Base-by-base conservation (phyloP, 2,329 filamentous ascomycete genomes). In the Ceratocystis huliohia region DNA sequence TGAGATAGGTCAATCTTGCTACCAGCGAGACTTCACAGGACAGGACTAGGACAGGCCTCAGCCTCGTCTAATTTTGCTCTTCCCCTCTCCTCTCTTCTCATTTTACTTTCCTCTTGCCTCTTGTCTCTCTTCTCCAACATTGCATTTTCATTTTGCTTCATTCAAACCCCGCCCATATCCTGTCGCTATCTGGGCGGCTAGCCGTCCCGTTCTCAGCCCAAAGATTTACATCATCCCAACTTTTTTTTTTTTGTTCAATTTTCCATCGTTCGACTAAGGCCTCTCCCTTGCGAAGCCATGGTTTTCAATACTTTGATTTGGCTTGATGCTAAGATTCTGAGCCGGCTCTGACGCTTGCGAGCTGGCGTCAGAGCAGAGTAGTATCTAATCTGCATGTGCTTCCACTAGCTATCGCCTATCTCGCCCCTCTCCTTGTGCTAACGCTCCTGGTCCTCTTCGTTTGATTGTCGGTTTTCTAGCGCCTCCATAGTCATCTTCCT, bases 401-500 rank as follows among this genome's bases (percentile, higher is more conserved):
- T 13, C 37, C 5, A 7, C 56, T 33, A 59, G 30, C 5, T 37
- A 37, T 33, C 25, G 30, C 56, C 25, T 33, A 33, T 59, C 30
- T 57, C 3, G n/a, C 13, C 17, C 5, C 53, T 57, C 28, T 8
- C 56, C 13, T 59, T 28, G n/a, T 59, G 56, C 56, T 37, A 59
- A 59, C 7, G 17, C 56, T 20, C 56, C 30, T 59, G 13, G 56
- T 20, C 25, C 22, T 22, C n/a, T 33, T 37, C 56, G 25, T 59
- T 59, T 59, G 56, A 59, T 59, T 59, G 56, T 59, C 25, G 37
- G 13, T 2, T 59, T 59, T 59, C 56, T 59, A 59, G 56, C 56
- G 56, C 30, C 56, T 59, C 28, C 13, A 33, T 59, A 37, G 53
- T 33, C 53, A 17, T 17, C 28, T 59, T 59, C 56, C 56, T 59